phyloP scores from a whole-genome alignment of 2,329 filamentous ascomycete species.

The Cercospora zeina region DNA sequence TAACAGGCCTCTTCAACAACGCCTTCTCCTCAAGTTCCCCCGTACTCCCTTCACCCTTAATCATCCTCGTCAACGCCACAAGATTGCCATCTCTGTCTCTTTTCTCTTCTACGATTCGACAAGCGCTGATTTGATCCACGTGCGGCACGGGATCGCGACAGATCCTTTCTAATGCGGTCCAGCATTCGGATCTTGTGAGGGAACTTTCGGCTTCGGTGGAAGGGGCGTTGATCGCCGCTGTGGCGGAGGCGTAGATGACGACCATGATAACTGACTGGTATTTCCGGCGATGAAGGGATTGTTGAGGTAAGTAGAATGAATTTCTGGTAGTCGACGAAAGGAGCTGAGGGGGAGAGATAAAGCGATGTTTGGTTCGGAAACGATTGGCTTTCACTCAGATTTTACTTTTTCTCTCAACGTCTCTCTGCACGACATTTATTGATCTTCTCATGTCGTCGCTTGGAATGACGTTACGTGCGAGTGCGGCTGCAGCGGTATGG shows the following conservation, averaged over 20 bases:
- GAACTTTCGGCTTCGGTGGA: neutral
- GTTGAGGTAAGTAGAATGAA: too few species aligned
- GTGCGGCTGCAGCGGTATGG: constrained; percentile 3
- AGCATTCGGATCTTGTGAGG: constrained; percentile 6
- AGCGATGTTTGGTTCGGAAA: neutral
- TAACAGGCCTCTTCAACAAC: constrained; percentile 15
- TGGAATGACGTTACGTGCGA: neutral
- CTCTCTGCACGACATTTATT: neutral
- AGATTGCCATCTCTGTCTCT: constrained; percentile 7
- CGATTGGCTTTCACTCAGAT: neutral
- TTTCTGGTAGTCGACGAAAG: too few species aligned
- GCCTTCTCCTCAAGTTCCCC: constrained; percentile 8
- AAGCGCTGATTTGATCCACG: constrained; percentile 9
- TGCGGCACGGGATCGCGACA: constrained; percentile 12
- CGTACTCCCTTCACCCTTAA: constrained; percentile 3
- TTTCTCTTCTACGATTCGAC: constrained; percentile 7
- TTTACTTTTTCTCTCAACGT: too few species aligned
- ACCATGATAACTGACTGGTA: too few species aligned
- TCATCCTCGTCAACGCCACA: constrained; percentile 5
- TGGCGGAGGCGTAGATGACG: constrained; percentile 14
- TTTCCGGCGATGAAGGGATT: too few species aligned
- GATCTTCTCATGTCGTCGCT: neutral
- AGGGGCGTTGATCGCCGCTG: constrained; percentile 2
- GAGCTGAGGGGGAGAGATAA: neutral
- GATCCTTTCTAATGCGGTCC: constrained; percentile 6